Evolutionary conservation across 1,139 yeast genomes (phyloP).

Genomic region (Suhomyces taliae): DNA sequence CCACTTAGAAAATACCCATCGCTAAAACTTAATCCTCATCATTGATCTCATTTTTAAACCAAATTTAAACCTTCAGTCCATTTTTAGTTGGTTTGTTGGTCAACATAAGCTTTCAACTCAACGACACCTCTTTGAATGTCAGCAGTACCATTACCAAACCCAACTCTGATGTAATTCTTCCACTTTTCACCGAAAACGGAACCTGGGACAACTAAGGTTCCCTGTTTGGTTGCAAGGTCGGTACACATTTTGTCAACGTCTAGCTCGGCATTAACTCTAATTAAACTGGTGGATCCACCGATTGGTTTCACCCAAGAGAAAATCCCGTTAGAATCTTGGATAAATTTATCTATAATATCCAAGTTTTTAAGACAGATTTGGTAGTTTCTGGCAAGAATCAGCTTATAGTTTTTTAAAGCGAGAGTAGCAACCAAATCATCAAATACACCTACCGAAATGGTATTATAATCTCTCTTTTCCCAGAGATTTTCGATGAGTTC

Average conservation of each 20-base stretch:
- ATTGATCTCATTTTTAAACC: no score
- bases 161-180: conserved; percentile 48
- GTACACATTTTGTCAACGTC: conserved; percentile 37
- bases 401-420: conserved; percentile 36
- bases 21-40: no score
- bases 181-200: conserved; percentile 40
- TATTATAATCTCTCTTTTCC: conserved; percentile 52
- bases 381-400: conserved; percentile 40
- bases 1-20: no score
- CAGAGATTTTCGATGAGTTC: conserved; percentile 32
- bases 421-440: conserved; percentile 52
- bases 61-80: background rate
- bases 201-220: conserved; percentile 51
- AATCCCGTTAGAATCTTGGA: conserved; percentile 29
- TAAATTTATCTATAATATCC: conserved; percentile 32
- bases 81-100: background rate
- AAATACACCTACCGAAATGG: conserved; percentile 48
- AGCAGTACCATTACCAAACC: conserved; percentile 47
- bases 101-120: background rate
- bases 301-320: conserved; percentile 45
- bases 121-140: conserved; percentile 16
- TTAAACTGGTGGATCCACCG: conserved; percentile 52
- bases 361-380: conserved; percentile 40
- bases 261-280: conserved; percentile 29
- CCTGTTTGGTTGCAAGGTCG: conserved; percentile 34